These are phyloP conservation scores for Schwanniomyces yamadae DNA, from an alignment of 805 yeast species.

Conservation along the genomic window DNA sequence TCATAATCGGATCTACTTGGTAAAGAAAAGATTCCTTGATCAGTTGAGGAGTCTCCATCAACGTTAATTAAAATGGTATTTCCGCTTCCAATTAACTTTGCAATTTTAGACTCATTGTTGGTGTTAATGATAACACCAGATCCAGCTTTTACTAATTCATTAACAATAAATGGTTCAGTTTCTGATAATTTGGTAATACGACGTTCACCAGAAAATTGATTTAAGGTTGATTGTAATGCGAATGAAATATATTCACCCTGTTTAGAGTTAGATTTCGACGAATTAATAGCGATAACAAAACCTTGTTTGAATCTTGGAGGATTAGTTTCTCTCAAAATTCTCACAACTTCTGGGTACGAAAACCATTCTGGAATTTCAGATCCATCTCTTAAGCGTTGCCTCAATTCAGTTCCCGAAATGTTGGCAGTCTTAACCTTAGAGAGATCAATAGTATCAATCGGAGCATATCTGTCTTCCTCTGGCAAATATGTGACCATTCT, in stretches of 20 bases:
- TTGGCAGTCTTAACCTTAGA: conserved; percentile 76
- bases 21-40: conserved; percentile 12
- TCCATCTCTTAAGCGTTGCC: conserved; percentile 84
- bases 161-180: conserved; percentile 55
- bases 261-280: conserved; percentile 54
- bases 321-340: conserved; percentile 84
- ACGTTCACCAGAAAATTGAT: conserved; percentile 86
- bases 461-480: conserved; percentile 92
- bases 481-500: conserved; percentile 96
- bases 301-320: conserved; percentile 93
- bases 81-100: conserved; percentile 53
- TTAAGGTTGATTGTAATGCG: conserved; percentile 86
- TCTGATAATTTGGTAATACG: conserved; percentile 59
- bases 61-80: conserved; percentile 49
- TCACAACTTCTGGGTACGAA: conserved; percentile 94
- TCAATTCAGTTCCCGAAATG: conserved; percentile 91
- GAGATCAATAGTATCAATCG: conserved; percentile 85
- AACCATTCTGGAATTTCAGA: conserved; percentile 94
- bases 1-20: conserved; percentile 15
- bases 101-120: conserved; percentile 56
- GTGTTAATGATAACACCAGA: conserved; percentile 74
- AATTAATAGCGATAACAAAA: conserved; percentile 65
- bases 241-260: conserved; percentile 54
- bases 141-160: conserved; percentile 84
- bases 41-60: conserved; percentile 13